Conservation (phyloP, 139 green algal species). For the Pleodorina starrii region DNA sequence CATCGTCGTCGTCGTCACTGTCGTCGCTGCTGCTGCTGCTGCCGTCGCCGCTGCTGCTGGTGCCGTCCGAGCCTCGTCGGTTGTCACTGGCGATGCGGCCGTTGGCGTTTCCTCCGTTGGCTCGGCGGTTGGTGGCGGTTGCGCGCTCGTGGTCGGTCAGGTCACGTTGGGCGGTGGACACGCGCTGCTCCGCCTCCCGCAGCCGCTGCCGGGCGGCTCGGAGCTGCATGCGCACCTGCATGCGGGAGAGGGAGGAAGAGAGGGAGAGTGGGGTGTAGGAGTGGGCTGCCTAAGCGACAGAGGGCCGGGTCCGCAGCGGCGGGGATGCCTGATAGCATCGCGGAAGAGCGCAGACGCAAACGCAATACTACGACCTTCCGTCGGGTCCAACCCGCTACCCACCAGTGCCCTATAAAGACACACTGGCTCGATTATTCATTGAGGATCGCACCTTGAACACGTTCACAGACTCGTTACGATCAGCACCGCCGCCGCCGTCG, state of each 20-base stretch:
- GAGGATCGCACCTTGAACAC: not conserved
- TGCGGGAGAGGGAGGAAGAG: not conserved
- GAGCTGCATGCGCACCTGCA: slow-evolving; percentile 20
- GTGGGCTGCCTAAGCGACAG: no score
- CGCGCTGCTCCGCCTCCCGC: not conserved
- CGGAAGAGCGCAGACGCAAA: no score
- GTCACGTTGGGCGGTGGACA: not conserved
- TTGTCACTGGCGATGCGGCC: no score
- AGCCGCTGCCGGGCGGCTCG: not conserved
- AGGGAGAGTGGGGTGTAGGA: no score
- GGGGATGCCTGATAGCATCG: no score
- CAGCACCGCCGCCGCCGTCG: not conserved
- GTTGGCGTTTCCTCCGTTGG: not conserved
- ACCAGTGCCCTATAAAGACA: no score
- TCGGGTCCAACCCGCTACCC: no score
- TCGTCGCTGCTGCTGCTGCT: slow-evolving; percentile 30
- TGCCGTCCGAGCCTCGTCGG: not conserved
- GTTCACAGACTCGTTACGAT: not conserved
- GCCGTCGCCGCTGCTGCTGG: not conserved
- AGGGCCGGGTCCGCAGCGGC: no score
- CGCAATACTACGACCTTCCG: no score
- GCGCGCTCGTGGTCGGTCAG: not conserved
- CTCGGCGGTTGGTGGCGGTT: not conserved
- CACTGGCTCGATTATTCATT: no score
- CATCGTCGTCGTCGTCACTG: not conserved